phyloP scores from a whole-genome alignment of 2,329 filamentous ascomycete species.

The Fusarium coffeatum region DNA sequence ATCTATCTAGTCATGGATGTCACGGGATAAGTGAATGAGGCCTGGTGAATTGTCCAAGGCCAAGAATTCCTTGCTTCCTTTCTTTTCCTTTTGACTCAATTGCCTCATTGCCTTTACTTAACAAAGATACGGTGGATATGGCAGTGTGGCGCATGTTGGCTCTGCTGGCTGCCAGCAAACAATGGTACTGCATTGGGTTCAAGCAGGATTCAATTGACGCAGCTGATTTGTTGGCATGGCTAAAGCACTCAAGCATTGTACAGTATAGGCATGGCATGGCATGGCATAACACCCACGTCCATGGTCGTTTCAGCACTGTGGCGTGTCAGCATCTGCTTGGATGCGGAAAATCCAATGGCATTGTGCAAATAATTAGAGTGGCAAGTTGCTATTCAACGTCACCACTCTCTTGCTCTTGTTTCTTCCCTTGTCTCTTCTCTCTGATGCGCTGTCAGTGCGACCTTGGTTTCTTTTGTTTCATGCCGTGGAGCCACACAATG shows the following conservation, averaged over 20 bases:
- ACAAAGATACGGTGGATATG: slow-evolving; percentile 22
- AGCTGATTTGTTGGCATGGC: slow-evolving; percentile 20
- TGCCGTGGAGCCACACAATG: slow-evolving; percentile 44
- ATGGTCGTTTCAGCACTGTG: slow-evolving; percentile 3
- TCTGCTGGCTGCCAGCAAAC: slow-evolving; percentile 10
- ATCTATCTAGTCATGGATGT: not conserved
- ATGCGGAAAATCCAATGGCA: slow-evolving; percentile 2
- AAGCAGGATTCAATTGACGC: slow-evolving; percentile 25
- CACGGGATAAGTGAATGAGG: slow-evolving; percentile 1
- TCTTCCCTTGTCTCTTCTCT: slow-evolving; percentile 8
- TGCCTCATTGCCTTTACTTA: not conserved
- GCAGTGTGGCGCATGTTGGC: slow-evolving; percentile 9
- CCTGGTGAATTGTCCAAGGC: not conserved
- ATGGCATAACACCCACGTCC: not conserved
- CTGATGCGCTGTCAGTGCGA: slow-evolving; percentile 47
- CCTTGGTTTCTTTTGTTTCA: slow-evolving; percentile 28
- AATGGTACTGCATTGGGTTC: slow-evolving; percentile 23
- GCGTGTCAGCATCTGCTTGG: slow-evolving; percentile 39
- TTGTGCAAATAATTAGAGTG: not conserved
- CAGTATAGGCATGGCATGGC: not conserved
- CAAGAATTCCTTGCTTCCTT: not conserved
- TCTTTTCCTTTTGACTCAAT: not conserved
- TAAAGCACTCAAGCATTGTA: not conserved
- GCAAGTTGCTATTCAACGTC: slow-evolving; percentile 10
- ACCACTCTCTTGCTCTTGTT: slow-evolving; percentile 4